Evolutionary conservation across 108 stramenopile species (phyloP), one percentile per base, ranked within the genome.

Genomic region (Skeletonema marinoi): DNA sequence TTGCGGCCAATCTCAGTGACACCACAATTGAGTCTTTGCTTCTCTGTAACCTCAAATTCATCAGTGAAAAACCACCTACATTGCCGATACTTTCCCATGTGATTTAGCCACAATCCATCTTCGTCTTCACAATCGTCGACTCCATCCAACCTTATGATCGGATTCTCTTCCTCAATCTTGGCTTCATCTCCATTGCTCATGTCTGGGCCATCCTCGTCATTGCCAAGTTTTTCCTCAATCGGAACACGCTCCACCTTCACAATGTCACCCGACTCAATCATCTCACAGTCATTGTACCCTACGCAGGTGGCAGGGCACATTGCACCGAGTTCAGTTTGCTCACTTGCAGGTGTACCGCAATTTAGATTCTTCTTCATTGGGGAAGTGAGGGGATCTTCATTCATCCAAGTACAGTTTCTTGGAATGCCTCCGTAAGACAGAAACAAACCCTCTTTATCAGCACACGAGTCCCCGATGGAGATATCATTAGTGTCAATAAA

Each of bases 221-320:
- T 14, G 13, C 17, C 68, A 32, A 19, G 4, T 2, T 19, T 2
- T 19, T 50, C 50, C 31, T 31, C n/a, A 17, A 44, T 56, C 6
- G 51, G 32, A 56, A 9, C 35, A 58, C 39, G 30, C 13, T 61
- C 38, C 65, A 59, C 65, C 21, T 51, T 32, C 16, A 65, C 35
- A 39, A 63, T 48, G 2, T 35, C 71, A 14, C 33, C 64, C 10
- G 14, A 4, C 19, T 32, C 19, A 4, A 29, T 33, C 31, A 13
- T 10, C 19, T 38, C 6, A 44, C 80, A 81, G 19, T 60, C 59
- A 54, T 81, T 81, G 29, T 81, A 81, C 21, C 80, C 80, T 31
- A 70, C 80, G 66, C 80, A 81, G 48, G 65, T 71, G 17, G 41
- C 42, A n/a, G 80, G 80, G 46, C 80, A 81, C 80, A 81, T 81